Percentiles rank a stretch among this genome's conserved stretches.
These are phyloP conservation scores for Gleditsia sinensis DNA, from an alignment of 306 rosid genomes.

Conservation along the genomic window DNA sequence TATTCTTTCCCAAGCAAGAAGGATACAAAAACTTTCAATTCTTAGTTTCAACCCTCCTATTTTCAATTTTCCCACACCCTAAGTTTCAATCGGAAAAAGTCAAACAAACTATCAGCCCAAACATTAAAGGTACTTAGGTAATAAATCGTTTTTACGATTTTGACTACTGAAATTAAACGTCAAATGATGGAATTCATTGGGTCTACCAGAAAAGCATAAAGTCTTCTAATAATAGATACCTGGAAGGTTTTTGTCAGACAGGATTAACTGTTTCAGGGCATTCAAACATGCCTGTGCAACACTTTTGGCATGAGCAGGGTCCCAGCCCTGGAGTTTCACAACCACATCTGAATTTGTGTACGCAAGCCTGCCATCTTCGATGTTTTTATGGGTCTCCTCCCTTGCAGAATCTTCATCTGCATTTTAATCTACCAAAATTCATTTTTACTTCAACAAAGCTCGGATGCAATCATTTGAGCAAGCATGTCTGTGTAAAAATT, in stretches of 20 bases:
- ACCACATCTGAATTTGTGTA: slow-evolving; percentile 85
- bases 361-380: slow-evolving; percentile 56
- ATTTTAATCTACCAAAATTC: slow-evolving; percentile 25
- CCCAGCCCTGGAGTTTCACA: slow-evolving; percentile 91
- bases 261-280: slow-evolving; percentile 82
- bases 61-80: neutral
- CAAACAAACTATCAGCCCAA: slow-evolving; percentile 7
- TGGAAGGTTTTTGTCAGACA: slow-evolving; percentile 84
- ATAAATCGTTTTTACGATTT: neutral
- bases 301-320: slow-evolving; percentile 64
- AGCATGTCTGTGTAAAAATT: neutral
- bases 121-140: neutral
- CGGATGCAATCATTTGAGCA: slow-evolving; percentile 17
- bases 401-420: slow-evolving; percentile 87
- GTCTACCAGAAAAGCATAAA: slow-evolving; percentile 24
- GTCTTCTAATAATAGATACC: slow-evolving; percentile 45
- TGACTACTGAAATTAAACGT: slow-evolving; percentile 7
- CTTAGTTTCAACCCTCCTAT: slow-evolving; percentile 3
- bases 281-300: slow-evolving; percentile 86
- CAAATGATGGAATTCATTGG: slow-evolving; percentile 9
- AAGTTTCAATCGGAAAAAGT: neutral
- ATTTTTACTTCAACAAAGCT: slow-evolving; percentile 22
- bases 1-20: neutral
- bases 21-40: neutral
- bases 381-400: slow-evolving; percentile 70